Evolutionary conservation across 2,329 filamentous ascomycete genomes (phyloP), one percentile per base, ranked within the genome.

Genomic region (Pseudophaeomoniella oleicola): DNA sequence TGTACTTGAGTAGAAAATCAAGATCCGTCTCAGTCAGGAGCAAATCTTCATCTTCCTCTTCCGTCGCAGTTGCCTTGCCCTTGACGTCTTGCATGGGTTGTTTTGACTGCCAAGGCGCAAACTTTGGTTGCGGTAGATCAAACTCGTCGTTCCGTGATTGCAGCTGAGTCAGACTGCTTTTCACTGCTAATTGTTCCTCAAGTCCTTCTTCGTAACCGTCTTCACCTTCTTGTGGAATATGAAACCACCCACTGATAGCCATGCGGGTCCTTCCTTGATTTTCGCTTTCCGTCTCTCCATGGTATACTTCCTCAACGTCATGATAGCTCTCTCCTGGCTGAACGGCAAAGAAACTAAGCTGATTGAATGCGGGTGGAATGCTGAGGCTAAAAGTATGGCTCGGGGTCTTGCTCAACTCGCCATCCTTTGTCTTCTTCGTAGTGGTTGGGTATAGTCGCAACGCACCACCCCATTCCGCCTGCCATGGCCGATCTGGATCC

Each of bases 321-420:
- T 98, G 90, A 60, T 96, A 98, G 57, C 88, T 96, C 69, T 94
- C 79, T n/a, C 90, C 90, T 0, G 90, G 90, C 62, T 94, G 86
- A 4, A 98, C 92, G 13, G 87, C 86, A 58, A 98, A 98, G 71
- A 98, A 98, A 49, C 83, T 90, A 41, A 98, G 70, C 64, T 98
- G 90, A 58, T 96, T 94, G 76, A 88, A 98, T 0, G 87, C 85
- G 0, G 90, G 90, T 1, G 90, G 87, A 41, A 98, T 94, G 30
- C 78, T 73, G 50, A 92, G 80, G 47, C 70, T 75, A 50, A 75
- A 77, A 48, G 94, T 81, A 0, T 88, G 78, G 39, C 73, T 69
- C 3, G 88, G 87, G 1, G 88, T 79, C 57, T 81, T 81, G 46
- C 88, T 83, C 16, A 80, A 67, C 45, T 80, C 72, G 30, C 82